These are phyloP conservation scores for Cardiospermum halicacabum DNA, from an alignment of 345 rosid species.

Conservation along the genomic window DNA sequence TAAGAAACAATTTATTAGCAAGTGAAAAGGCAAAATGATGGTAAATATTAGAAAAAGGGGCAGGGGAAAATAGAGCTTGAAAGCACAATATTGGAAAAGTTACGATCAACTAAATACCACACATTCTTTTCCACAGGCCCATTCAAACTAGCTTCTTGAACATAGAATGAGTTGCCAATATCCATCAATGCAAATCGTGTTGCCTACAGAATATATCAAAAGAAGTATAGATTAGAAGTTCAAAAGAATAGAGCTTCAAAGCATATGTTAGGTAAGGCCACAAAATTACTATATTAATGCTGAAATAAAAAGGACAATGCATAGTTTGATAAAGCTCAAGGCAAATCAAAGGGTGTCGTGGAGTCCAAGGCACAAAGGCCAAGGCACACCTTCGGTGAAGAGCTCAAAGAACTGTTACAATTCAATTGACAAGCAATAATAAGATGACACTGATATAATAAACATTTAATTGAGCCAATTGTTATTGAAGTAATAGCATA, in stretches of 20 bases:
- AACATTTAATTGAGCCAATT: too few species aligned
- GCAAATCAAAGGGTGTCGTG: too few species aligned
- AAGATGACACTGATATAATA: too few species aligned
- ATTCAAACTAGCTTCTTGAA: slow-evolving; percentile 33
- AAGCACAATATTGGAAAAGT: too few species aligned
- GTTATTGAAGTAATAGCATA: too few species aligned
- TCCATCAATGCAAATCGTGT: slow-evolving; percentile 68
- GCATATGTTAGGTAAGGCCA: not conserved
- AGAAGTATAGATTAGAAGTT: slow-evolving; percentile 3
- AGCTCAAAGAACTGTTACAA: too few species aligned
- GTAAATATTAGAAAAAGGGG: not conserved
- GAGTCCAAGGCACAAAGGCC: too few species aligned
- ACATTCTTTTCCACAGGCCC: slow-evolving; percentile 46
- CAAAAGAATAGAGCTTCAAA: slow-evolving; percentile 11
- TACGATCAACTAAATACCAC: slow-evolving; percentile 43
- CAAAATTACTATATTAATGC: not conserved
- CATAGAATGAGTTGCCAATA: slow-evolving; percentile 45
- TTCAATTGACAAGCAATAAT: too few species aligned
- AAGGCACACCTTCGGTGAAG: too few species aligned
- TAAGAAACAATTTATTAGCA: slow-evolving; percentile 14
- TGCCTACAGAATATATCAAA: slow-evolving; percentile 39
- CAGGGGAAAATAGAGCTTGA: slow-evolving; percentile 5
- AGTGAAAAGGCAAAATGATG: slow-evolving; percentile 4
- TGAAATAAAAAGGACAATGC: too few species aligned
- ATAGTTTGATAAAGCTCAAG: too few species aligned